A percentile compares a stretch with the other conserved stretches of the same genome.
These are phyloP conservation scores for Botrytis paeoniae DNA, from an alignment of 2,329 filamentous ascomycete species.

Conservation along the genomic window DNA sequence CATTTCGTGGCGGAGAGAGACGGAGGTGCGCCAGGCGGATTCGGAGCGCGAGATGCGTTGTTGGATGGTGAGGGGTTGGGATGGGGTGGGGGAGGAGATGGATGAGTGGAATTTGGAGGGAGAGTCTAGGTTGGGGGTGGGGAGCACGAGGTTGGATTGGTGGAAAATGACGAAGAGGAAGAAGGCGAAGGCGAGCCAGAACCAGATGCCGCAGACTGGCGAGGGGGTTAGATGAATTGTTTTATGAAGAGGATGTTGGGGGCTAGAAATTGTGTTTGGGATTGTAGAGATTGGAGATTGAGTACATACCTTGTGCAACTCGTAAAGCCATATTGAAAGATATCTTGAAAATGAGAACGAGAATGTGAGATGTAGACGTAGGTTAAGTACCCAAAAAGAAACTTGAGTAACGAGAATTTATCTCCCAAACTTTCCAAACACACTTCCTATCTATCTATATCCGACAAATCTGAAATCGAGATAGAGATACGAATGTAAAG, in stretches of 20 bases:
- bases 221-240: background rate
- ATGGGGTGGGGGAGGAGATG: background rate
- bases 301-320: slow-evolving; percentile 28
- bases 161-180: slow-evolving; percentile 30
- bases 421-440: background rate
- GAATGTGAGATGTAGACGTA: background rate
- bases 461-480: background rate
- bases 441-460: background rate
- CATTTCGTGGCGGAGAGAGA: slow-evolving; percentile 31
- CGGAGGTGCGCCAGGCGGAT: slow-evolving; percentile 27
- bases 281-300: background rate
- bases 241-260: background rate
- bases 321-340: slow-evolving; percentile 30
- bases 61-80: slow-evolving; percentile 22
- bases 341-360: background rate
- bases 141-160: slow-evolving; percentile 22
- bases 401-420: background rate
- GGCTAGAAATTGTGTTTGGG: background rate
- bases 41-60: slow-evolving; percentile 33
- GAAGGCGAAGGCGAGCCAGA: slow-evolving; percentile 32
- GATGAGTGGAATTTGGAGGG: background rate
- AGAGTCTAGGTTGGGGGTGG: background rate
- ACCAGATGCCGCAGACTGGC: slow-evolving; percentile 32
- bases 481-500: background rate
- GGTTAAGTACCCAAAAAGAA: background rate